Evolutionary conservation across 108 stramenopile genomes (phyloP), one percentile per base, ranked within the genome.

Genomic region (Cyclotella choctawhatcheeana): DNA sequence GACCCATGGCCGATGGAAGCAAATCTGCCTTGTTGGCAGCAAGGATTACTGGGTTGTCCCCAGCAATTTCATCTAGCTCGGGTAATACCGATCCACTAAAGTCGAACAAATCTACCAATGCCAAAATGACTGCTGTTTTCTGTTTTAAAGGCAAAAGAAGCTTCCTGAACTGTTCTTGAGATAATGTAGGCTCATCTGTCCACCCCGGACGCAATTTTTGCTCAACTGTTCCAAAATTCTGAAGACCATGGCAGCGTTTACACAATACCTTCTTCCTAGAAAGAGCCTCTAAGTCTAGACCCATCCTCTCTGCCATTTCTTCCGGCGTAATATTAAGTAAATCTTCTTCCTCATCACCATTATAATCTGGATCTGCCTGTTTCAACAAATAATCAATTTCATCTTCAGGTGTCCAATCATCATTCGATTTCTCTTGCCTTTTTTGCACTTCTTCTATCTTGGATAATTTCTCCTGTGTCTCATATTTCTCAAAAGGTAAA

Each of bases 21-120:
- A 96, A 77, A 73, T 96, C 95, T 1, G 86, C 89, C 64, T 96
- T 96, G 64, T 96, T 96, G 31, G 92, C 95, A 3, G 90, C 95
- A 31, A 96, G 66, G 59, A 96, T 93, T 21, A 96, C 95, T 30
- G 91, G 91, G 74, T 93, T 92, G n/a, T 92, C 91, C n/a, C 92
- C 91, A 18, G 92, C 92, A 56, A 96, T 91, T 18, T 77, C 84
- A 83, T 96, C 92, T 21, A 96, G 73, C 66, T 93, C 91, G 12
- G 90, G 89, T 14, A 96, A 64, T 2, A 93, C 89, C 44, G 95
- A 93, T 48, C 92, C 95, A 33, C 81, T 84, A 74, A 96, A 96
- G 73, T 96, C 95, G 78, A 96, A 96, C 43, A 96, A 67, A 65
- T 96, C 95, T 6, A 96, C 84, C 14, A 96, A 58, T 24, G 95